phyloP scores from a whole-genome alignment of 2,329 filamentous ascomycete species.

The Penicillium sp. region DNA sequence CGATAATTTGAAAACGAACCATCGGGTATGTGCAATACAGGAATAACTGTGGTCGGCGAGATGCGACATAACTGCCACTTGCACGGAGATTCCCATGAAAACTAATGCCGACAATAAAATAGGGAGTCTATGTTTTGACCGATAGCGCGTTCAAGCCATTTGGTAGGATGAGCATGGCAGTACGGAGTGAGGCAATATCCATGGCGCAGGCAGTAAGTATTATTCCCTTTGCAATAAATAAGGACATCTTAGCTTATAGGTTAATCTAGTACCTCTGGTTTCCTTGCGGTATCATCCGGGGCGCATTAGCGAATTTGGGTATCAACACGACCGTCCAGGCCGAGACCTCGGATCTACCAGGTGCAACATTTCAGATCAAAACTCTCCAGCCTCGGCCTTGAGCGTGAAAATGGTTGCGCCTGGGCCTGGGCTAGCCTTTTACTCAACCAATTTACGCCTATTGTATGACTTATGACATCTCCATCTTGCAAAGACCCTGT shows the following conservation, averaged over 20 bases:
- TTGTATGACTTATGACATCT: background rate
- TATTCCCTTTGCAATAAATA: background rate
- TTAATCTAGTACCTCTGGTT: conserved; percentile 79
- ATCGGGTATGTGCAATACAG: conserved; percentile 59
- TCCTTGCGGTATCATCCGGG: conserved; percentile 86
- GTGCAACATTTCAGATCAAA: conserved; percentile 94
- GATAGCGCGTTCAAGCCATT: conserved; percentile 90
- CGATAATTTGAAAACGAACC: conserved; percentile 98
- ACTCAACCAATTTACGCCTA: background rate
- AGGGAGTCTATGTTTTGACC: conserved; percentile 94
- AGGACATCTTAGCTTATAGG: conserved; percentile 1
- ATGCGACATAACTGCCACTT: background rate
- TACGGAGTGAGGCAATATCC: conserved; percentile 67
- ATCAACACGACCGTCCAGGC: conserved; percentile 89
- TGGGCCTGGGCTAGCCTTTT: conserved; percentile 3
- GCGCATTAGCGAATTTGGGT: conserved; percentile 86
- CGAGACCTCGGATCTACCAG: conserved; percentile 81
- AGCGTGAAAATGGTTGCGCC: conserved; percentile 18
- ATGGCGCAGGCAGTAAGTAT: conserved; percentile 72
- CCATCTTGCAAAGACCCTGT: background rate
- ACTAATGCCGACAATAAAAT: background rate
- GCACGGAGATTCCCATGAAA: background rate
- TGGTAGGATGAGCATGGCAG: conserved; percentile 81
- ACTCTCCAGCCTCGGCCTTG: conserved; percentile 67
- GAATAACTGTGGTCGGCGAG: background rate